Evolutionary conservation across 306 rosid genomes (phyloP), one percentile per base, ranked within the genome.

Genomic region (Argentina anserina): DNA sequence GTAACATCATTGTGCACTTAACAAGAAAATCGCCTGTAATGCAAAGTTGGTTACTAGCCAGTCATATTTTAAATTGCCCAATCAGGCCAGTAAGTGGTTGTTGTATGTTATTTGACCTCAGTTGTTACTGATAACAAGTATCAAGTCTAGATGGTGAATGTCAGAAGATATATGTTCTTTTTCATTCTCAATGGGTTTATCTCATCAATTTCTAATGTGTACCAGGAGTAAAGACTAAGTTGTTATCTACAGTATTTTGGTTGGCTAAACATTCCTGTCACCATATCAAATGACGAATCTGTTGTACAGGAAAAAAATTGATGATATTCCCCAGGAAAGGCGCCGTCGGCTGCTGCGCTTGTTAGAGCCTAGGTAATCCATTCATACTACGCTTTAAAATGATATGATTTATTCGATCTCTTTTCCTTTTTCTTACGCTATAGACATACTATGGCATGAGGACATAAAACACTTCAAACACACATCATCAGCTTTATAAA

Each of bases 261-360:
- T 18, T 62, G 33, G 43, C 13, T 33, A 67, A 20, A 67, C 47
- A 45, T 43, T 70, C 47, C 66, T 64, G 12, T 34, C 56, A 68
- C 21, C 63, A 52, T 20, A 17, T 40, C 43, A 28, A 53, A 49
- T 49, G 14, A 23, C 4, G 23, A 13, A 18, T 58, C 55, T 41
- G 52, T n/a, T 65, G 71, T 74, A 41, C 76, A 93, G 97, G 98
- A 93, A 93, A 86, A 93, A 90, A 52, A 87, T 93, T 79, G 96
- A 87, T 77, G 92, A 86, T 72, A 81, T 93, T 84, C 89, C 98
- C 18, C 85, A 82, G 78, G 92, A 89, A 86, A 88, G 96, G 81
- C 96, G 93, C 28, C 85, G 82, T 83, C 87, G 86, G 55, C 81
- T 93, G 71, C 79, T 90, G 80, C 78, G 1, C 68, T 78, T 89